Evolutionary conservation across 2,329 filamentous ascomycete genomes (phyloP).

Genomic region (Sclerotinia borealis): DNA sequence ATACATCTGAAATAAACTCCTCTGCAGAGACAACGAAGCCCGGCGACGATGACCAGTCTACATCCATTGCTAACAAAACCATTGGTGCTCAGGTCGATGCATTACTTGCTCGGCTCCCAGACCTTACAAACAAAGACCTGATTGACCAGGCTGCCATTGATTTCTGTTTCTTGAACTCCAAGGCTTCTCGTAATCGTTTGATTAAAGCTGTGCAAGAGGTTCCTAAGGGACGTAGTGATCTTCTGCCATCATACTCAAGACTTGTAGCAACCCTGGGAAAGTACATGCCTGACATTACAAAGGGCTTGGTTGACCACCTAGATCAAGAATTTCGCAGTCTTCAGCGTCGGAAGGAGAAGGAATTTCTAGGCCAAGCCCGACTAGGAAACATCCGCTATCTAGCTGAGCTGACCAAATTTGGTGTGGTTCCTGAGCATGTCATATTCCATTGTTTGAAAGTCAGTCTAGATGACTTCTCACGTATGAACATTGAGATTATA

Average conservation of each 20-base stretch:
- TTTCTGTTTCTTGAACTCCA: slow-evolving; percentile 97
- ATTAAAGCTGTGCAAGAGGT: slow-evolving; percentile 92
- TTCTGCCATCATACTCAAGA: slow-evolving; percentile 86
- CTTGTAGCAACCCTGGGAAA: slow-evolving; percentile 88
- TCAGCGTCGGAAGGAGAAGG: slow-evolving; percentile 94
- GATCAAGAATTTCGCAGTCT: slow-evolving; percentile 96
- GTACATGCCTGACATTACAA: slow-evolving; percentile 91
- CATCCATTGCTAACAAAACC: slow-evolving; percentile 93
- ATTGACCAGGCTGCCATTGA: slow-evolving; percentile 92
- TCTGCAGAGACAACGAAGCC: slow-evolving; percentile 44
- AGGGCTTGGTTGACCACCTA: slow-evolving; percentile 83
- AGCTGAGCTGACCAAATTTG: slow-evolving; percentile 95
- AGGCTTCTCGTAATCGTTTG: slow-evolving; percentile 89
- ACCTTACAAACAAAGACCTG: slow-evolving; percentile 83
- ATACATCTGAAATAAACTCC: slow-evolving; percentile 43
- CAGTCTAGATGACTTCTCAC: slow-evolving; percentile 92
- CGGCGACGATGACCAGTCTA: slow-evolving; percentile 74
- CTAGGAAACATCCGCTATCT: slow-evolving; percentile 96
- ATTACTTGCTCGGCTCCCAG: slow-evolving; percentile 78
- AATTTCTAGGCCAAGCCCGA: slow-evolving; percentile 90
- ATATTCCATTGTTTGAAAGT: slow-evolving; percentile 99
- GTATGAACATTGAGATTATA: slow-evolving; percentile 99
- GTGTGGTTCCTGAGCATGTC: slow-evolving; percentile 94
- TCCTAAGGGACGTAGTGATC: slow-evolving; percentile 85
- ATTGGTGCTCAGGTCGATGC: slow-evolving; percentile 96